phyloP scores from a whole-genome alignment of 2,329 filamentous ascomycete genomes.

The Sphaerulina populicola region DNA sequence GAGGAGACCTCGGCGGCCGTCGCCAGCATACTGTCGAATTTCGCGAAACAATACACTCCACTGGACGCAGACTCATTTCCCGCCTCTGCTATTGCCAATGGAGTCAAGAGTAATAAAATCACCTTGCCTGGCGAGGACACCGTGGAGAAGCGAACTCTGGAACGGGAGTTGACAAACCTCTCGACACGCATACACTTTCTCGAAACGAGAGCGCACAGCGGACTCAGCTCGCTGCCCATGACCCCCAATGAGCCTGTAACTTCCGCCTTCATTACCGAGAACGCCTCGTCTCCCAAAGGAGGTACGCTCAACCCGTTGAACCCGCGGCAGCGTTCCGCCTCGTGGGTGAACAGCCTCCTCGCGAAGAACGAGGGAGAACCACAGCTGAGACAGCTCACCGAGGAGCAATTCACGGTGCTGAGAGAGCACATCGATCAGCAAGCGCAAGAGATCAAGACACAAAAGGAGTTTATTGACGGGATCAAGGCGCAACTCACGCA shows the following conservation, averaged over 20 bases:
- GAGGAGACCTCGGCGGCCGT: conserved; percentile 31
- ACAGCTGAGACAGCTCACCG: conserved; percentile 52
- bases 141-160: conserved; percentile 66
- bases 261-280: conserved; percentile 51
- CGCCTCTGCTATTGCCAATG: conserved; percentile 44
- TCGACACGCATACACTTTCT: conserved; percentile 70
- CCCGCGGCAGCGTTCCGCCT: conserved; percentile 32
- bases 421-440: conserved; percentile 89
- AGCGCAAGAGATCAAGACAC: conserved; percentile 80
- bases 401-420: conserved; percentile 75
- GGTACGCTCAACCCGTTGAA: conserved; percentile 21
- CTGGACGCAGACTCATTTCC: conserved; percentile 38
- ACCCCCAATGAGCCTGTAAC: conserved; percentile 63
- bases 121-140: conserved; percentile 69
- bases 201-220: conserved; percentile 61
- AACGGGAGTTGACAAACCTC: conserved; percentile 74
- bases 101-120: conserved; percentile 47
- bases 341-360: conserved; percentile 46
- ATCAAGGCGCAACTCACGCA: conserved; percentile 78
- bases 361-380: conserved; percentile 47
- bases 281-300: conserved; percentile 32
- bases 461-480: conserved; percentile 75
- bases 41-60: conserved; percentile 42
- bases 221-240: conserved; percentile 53
- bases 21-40: conserved; percentile 40